These are phyloP conservation scores for Fusarium nelsonii DNA, from an alignment of 2,329 filamentous ascomycete species.

Conservation along the genomic window DNA sequence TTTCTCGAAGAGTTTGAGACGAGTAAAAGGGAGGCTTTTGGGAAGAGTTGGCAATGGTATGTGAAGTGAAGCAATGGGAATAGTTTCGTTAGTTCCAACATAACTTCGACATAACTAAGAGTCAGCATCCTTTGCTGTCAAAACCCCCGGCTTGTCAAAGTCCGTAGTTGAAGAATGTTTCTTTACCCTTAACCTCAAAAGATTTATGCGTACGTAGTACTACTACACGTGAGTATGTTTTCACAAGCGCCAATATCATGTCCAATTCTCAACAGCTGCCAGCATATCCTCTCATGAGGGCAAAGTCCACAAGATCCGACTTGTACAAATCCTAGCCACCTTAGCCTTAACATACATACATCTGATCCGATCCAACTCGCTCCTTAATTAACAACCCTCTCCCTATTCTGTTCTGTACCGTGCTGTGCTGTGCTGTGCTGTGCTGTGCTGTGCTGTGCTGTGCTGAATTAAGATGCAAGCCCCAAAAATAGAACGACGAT, in stretches of 20 bases:
- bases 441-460: constrained; percentile 13
- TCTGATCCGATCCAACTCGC: constrained; percentile 12
- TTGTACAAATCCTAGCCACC: constrained; percentile 8
- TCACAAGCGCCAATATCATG: constrained; percentile 26
- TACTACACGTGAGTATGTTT: constrained; percentile 28
- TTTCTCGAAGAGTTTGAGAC: constrained; percentile 52
- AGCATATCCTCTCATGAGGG: constrained; percentile 16
- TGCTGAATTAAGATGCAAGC: constrained; percentile 39
- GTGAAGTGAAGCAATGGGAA: constrained; percentile 8
- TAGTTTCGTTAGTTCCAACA: not conserved
- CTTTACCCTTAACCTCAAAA: constrained; percentile 22
- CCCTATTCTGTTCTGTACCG: constrained; percentile 2
- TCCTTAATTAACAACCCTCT: constrained; percentile 25
- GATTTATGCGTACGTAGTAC: constrained; percentile 22
- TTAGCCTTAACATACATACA: constrained; percentile 20
- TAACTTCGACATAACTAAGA: not conserved
- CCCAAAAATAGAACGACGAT: constrained; percentile 30
- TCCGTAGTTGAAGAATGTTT: not conserved
- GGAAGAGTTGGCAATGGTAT: constrained; percentile 31
- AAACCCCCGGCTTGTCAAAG: not conserved
- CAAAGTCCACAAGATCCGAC: constrained; percentile 20
- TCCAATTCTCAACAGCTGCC: constrained; percentile 22
- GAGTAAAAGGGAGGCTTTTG: constrained; percentile 11
- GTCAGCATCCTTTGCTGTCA: not conserved
- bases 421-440: not conserved